Conservation (phyloP, 129 eudicot genomes). For the Glebionis coronaria region DNA sequence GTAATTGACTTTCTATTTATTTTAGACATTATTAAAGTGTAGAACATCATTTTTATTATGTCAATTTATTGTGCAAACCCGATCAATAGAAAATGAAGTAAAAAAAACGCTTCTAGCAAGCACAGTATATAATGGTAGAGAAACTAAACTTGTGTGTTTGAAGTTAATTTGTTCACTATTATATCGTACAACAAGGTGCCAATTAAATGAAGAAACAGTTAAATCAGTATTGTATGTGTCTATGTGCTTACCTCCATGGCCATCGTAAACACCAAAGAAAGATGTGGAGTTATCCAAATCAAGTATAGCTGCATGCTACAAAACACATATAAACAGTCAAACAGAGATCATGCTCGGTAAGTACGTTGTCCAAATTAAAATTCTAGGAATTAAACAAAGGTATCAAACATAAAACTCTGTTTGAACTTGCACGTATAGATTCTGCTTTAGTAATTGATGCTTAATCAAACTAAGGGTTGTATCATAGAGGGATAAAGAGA, state of each 20-base stretch:
- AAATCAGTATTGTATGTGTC: slow-evolving; percentile 5
- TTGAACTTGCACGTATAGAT: too few relatives aligned
- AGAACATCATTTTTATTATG: neutral
- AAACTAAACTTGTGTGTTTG: slow-evolving; percentile 10
- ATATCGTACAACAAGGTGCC: neutral
- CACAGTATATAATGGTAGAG: neutral
- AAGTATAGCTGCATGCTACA: slow-evolving; percentile 81
- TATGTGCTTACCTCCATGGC: slow-evolving; percentile 84
- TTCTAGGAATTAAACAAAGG: neutral
- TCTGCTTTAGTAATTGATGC: neutral
- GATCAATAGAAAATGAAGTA: neutral
- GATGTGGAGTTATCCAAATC: slow-evolving; percentile 78
- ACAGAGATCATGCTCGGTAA: slow-evolving; percentile 13
- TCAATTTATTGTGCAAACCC: neutral
- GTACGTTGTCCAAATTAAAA: slow-evolving; percentile 16
- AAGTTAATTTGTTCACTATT: slow-evolving; percentile 7
- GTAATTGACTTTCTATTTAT: neutral
- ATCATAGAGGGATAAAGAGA: slow-evolving; percentile 6
- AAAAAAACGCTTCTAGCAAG: slow-evolving; percentile 1
- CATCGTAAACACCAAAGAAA: slow-evolving; percentile 94
- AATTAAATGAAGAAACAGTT: slow-evolving; percentile 18
- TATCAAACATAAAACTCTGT: neutral
- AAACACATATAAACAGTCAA: slow-evolving; percentile 29
- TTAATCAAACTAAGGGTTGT: slow-evolving; percentile 4
- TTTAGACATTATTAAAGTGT: neutral